A percentile compares a stretch with the other conserved stretches of the same genome.
Evolutionary conservation across 306 rosid genomes (phyloP).

Genomic region (Prunus fruticosa): DNA sequence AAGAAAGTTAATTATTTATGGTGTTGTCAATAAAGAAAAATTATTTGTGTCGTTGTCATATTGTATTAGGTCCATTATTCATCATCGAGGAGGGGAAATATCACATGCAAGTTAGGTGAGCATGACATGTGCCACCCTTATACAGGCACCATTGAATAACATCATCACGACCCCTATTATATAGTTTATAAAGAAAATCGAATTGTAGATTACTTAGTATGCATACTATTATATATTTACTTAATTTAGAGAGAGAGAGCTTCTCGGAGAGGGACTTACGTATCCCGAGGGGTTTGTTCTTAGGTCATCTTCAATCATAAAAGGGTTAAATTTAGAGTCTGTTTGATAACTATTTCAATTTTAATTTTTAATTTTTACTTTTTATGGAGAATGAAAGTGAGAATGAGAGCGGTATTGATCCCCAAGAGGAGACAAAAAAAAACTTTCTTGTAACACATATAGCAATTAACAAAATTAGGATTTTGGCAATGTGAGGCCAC

Average conservation of each 20-base stretch:
- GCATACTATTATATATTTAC: no score
- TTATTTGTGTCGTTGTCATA: neutral
- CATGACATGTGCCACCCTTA: neutral
- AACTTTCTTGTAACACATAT: neutral
- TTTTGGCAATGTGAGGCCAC: neutral
- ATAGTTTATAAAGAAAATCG: no score
- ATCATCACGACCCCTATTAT: neutral
- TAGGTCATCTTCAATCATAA: no score
- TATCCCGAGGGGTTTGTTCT: no score
- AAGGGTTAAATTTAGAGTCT: no score
- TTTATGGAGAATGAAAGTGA: no score
- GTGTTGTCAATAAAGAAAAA: neutral
- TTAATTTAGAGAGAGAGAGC: no score
- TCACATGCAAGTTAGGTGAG: neutral
- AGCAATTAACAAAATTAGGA: neutral
- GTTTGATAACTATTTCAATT: no score
- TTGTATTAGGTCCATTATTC: neutral
- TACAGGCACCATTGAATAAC: neutral
- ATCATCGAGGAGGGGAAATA: neutral
- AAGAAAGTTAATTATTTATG: neutral
- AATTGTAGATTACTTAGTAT: no score
- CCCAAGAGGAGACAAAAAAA: neutral
- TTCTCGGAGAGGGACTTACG: no score
- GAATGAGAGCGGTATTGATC: neutral
- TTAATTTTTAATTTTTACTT: no score